Percentiles rank a stretch among this genome's conserved stretches.
Evolutionary conservation across 2,329 filamentous ascomycete species (phyloP).

Genomic region (Mycosphaerella sp.): DNA sequence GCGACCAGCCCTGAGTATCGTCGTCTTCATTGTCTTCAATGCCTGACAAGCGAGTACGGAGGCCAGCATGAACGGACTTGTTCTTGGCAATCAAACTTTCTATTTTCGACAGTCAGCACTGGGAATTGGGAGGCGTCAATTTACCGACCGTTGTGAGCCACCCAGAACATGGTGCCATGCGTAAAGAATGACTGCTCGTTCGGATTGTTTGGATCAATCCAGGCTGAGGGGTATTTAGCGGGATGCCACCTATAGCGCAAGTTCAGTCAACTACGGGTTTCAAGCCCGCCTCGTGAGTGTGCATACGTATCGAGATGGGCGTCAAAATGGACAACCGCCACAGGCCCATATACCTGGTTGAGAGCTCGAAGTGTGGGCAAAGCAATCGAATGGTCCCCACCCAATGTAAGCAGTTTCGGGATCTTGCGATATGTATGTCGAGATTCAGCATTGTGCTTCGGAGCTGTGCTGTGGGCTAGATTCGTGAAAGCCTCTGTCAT

Average conservation of each 20-base stretch:
- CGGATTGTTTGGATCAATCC: slow-evolving; percentile 49
- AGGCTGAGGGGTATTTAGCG: slow-evolving; percentile 69
- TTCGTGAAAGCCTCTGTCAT: slow-evolving; percentile 77
- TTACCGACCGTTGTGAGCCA: slow-evolving; percentile 54
- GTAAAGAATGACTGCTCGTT: slow-evolving; percentile 68
- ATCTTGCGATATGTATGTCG: slow-evolving; percentile 38
- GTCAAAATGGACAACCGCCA: slow-evolving; percentile 48
- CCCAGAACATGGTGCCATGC: slow-evolving; percentile 89
- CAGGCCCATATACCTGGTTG: slow-evolving; percentile 40
- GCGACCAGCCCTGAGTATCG: slow-evolving; percentile 65
- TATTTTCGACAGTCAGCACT: not conserved
- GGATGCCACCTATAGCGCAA: slow-evolving; percentile 57
- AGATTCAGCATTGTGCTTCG: slow-evolving; percentile 34
- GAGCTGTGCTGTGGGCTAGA: slow-evolving; percentile 47
- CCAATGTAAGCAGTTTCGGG: slow-evolving; percentile 44
- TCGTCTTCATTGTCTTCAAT: slow-evolving; percentile 67
- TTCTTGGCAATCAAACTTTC: slow-evolving; percentile 72
- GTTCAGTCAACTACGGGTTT: not conserved
- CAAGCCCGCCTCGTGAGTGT: not conserved
- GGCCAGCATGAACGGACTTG: slow-evolving; percentile 72
- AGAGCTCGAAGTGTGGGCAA: slow-evolving; percentile 46
- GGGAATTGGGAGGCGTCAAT: not conserved
- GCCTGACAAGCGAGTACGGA: slow-evolving; percentile 68
- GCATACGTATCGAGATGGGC: slow-evolving; percentile 63
- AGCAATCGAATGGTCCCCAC: slow-evolving; percentile 47